Evolutionary conservation across 2,329 filamentous ascomycete genomes (phyloP).

Genomic region (Ceratocystis eucalypticola): DNA sequence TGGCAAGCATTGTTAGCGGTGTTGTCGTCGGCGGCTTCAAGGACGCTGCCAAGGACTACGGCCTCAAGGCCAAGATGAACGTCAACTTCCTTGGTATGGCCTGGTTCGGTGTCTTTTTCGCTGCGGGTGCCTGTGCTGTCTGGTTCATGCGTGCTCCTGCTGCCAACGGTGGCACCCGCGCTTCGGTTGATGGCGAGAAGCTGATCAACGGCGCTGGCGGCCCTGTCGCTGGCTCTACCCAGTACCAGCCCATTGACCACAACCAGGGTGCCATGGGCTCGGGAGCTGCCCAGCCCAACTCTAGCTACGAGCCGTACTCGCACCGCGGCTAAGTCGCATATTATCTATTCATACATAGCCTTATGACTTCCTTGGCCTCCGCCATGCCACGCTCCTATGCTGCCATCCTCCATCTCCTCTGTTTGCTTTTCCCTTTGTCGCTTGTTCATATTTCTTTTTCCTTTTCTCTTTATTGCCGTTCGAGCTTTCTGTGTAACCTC

Average conservation of each 20-base stretch:
- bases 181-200: constrained; percentile 31
- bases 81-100: constrained; percentile 54
- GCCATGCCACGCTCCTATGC: not conserved
- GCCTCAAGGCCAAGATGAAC: constrained; percentile 54
- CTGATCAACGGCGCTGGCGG: constrained; percentile 21
- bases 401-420: not conserved
- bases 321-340: constrained; percentile 35
- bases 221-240: constrained; percentile 24
- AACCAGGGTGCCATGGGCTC: constrained; percentile 24
- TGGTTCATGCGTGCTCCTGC: constrained; percentile 62
- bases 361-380: not conserved
- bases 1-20: constrained; percentile 61
- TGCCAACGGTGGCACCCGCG: constrained; percentile 34
- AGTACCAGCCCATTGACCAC: constrained; percentile 28
- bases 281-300: constrained; percentile 33
- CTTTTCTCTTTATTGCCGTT: not conserved
- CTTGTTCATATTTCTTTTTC: not conserved
- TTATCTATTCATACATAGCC: too few relatives aligned
- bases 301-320: constrained; percentile 49
- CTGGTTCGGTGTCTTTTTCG: constrained; percentile 72
- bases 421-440: not conserved
- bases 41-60: constrained; percentile 53
- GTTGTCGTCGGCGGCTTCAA: constrained; percentile 58
- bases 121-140: constrained; percentile 65
- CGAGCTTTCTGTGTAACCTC: not conserved